Conservation (phyloP, 345 rosid species). For the Dipteronia dyeriana region DNA sequence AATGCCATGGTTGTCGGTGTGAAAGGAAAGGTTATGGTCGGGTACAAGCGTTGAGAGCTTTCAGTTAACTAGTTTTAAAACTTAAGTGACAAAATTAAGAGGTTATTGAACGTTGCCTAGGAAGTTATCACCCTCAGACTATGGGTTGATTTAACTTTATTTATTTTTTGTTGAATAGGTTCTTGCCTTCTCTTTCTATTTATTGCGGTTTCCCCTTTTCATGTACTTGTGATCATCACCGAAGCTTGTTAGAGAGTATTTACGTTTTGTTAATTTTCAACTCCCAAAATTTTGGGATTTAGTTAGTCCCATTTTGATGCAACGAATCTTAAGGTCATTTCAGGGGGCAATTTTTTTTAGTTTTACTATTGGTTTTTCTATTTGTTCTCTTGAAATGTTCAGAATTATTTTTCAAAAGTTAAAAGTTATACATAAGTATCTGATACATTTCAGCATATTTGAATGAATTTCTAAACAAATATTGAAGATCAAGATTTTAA, state of each 20-base stretch:
- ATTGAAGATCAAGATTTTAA: background rate
- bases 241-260: too few species aligned
- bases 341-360: too few species aligned
- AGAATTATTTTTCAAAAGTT: too few species aligned
- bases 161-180: constrained; percentile 4
- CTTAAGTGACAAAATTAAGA: background rate
- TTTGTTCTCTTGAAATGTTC: too few species aligned
- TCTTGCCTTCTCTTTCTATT: background rate
- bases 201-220: background rate
- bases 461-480: background rate
- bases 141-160: background rate
- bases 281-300: background rate
- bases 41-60: constrained; percentile 64
- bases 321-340: too few species aligned
- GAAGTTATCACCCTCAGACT: background rate
- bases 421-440: too few species aligned
- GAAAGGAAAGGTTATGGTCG: constrained; percentile 94
- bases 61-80: too few species aligned
- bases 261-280: constrained; percentile 3
- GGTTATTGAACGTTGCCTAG: constrained; percentile 1
- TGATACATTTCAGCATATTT: too few species aligned
- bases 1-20: constrained; percentile 99
- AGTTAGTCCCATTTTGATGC: too few species aligned
- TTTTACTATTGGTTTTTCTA: too few species aligned
- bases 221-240: too few species aligned